A percentile compares a stretch with the other conserved stretches of the same genome.
Evolutionary conservation across 2,329 filamentous ascomycete species (phyloP).

Genomic region (Penicillium vulpinum): DNA sequence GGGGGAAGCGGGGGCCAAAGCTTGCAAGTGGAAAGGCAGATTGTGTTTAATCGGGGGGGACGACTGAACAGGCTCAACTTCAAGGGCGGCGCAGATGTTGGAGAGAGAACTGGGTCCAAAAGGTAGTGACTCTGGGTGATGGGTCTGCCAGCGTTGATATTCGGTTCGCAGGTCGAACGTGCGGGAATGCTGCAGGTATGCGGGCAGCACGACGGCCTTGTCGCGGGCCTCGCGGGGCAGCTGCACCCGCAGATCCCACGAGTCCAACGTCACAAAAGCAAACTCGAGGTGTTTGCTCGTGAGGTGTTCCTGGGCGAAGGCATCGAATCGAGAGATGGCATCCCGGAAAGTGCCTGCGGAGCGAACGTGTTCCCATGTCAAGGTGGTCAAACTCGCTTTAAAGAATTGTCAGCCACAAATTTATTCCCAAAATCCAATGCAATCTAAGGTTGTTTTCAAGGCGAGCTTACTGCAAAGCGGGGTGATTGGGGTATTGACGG

Average conservation of each 20-base stretch:
- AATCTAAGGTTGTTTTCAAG: slow-evolving; percentile 33
- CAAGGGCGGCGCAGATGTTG: slow-evolving; percentile 96
- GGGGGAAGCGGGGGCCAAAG: slow-evolving; percentile 89
- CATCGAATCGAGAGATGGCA: slow-evolving; percentile 91
- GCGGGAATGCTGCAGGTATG: slow-evolving; percentile 95
- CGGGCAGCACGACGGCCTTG: slow-evolving; percentile 93
- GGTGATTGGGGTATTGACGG: slow-evolving; percentile 97
- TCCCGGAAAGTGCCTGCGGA: slow-evolving; percentile 97
- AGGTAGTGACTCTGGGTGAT: slow-evolving; percentile 94
- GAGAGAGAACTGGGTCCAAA: slow-evolving; percentile 94
- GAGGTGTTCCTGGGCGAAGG: slow-evolving; percentile 89
- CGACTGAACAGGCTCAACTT: slow-evolving; percentile 96
- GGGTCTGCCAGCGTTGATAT: slow-evolving; percentile 97
- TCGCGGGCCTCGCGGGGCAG: slow-evolving; percentile 95
- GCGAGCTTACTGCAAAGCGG: slow-evolving; percentile 90
- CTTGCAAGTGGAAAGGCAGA: slow-evolving; percentile 94
- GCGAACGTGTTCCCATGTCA: slow-evolving; percentile 98
- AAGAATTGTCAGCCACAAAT: slow-evolving; percentile 27
- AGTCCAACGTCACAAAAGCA: slow-evolving; percentile 96
- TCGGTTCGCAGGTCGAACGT: slow-evolving; percentile 96
- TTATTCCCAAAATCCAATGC: slow-evolving; percentile 15
- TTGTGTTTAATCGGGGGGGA: slow-evolving; percentile 99
- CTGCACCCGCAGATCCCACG: slow-evolving; percentile 97
- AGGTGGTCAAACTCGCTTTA: slow-evolving; percentile 88
- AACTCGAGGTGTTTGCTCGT: slow-evolving; percentile 91